A percentile compares a stretch with the other conserved stretches of the same genome.
Conservation (phyloP, 495 filamentous ascomycete genomes). For the Penicillium parvum region DNA sequence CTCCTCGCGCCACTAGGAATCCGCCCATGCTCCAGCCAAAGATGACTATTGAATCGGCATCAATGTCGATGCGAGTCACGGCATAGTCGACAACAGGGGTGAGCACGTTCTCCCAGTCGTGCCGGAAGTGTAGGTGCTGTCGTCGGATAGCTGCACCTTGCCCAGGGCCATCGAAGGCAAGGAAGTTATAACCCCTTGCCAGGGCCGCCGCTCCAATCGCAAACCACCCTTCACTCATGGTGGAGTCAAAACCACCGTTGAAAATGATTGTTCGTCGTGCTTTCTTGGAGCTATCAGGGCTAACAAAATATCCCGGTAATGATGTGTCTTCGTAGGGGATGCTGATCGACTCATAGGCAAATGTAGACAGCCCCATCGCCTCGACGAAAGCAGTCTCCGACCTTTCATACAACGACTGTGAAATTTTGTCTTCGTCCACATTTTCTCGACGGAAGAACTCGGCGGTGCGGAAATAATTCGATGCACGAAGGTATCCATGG, state of each 20-base stretch:
- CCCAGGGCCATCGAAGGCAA: constrained; percentile 43
- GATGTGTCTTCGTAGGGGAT: no score
- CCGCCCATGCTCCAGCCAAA: constrained; percentile 60
- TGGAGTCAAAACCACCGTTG: constrained; percentile 33
- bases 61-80: constrained; percentile 31
- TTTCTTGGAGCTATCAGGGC: no score
- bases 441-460: constrained; percentile 42
- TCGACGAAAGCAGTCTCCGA: not conserved
- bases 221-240: constrained; percentile 37
- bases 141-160: constrained; percentile 32
- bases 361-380: no score
- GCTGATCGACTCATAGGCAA: no score
- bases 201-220: constrained; percentile 25
- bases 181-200: constrained; percentile 38
- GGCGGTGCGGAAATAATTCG: constrained; percentile 37
- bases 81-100: constrained; percentile 38
- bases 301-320: no score
- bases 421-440: constrained; percentile 10
- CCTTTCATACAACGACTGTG: constrained; percentile 4
- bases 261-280: no score
- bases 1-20: constrained; percentile 42
- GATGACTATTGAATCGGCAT: constrained; percentile 48
- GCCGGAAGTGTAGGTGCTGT: constrained; percentile 39
- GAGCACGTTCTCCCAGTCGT: constrained; percentile 41
- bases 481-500: constrained; percentile 29